Conservation (phyloP, 2,329 filamentous ascomycete species). For the Verticillium dahliae region DNA sequence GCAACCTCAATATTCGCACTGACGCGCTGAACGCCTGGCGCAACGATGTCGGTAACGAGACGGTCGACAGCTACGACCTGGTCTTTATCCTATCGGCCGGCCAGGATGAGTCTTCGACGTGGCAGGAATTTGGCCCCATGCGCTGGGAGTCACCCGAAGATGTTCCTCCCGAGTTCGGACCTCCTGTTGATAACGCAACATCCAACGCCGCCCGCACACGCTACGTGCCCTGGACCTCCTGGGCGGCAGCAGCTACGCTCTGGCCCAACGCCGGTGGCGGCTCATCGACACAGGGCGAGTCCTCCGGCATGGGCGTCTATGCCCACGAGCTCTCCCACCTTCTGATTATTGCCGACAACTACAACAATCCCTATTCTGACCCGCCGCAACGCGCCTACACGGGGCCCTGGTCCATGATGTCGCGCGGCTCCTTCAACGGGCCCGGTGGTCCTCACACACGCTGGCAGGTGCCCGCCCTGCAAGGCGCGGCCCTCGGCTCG, state of each 20-base stretch:
- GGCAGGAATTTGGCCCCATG: conserved; percentile 53
- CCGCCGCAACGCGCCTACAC: conserved; percentile 40
- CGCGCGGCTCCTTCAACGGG: conserved; percentile 44
- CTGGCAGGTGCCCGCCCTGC: conserved; percentile 43
- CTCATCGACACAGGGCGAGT: conserved; percentile 46
- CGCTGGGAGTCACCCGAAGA: conserved; percentile 39
- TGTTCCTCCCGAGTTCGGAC: conserved; percentile 41
- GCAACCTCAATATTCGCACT: conserved; percentile 39
- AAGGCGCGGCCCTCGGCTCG: conserved; percentile 42
- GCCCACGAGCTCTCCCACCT: conserved; percentile 47
- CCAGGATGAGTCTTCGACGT: conserved; percentile 48
- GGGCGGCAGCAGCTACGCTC: conserved; percentile 41
- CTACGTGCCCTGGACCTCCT: conserved; percentile 47
- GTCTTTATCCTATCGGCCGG: conserved; percentile 48
- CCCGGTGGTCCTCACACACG: conserved; percentile 45
- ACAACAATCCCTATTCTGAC: conserved; percentile 44
- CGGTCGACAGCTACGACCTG: conserved; percentile 39
- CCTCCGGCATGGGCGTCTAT: conserved; percentile 44
- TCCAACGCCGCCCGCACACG: conserved; percentile 41
- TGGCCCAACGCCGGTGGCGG: conserved; percentile 48
- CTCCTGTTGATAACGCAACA: conserved; percentile 22
- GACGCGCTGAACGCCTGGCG: conserved; percentile 44
- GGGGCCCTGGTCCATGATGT: conserved; percentile 47
- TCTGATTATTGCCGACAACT: conserved; percentile 46
- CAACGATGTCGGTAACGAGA: conserved; percentile 41